Evolutionary conservation across 441 rosid species (phyloP).

Genomic region (Manihot esculenta): DNA sequence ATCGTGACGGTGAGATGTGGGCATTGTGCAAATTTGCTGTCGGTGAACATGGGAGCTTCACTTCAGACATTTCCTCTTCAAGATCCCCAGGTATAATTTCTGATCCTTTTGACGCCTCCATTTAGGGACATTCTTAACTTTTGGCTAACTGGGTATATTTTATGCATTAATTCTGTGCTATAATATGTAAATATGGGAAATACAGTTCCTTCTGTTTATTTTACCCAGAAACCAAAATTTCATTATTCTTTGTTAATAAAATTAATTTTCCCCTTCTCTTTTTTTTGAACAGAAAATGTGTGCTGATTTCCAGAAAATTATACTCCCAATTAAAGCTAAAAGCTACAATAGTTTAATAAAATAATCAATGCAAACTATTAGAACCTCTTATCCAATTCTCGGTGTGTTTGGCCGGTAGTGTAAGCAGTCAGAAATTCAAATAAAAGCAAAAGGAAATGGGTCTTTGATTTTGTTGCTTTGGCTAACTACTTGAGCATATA

Average conservation of each 20-base stretch:
- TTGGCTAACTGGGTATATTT: conserved; percentile 1
- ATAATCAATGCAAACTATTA: too few relatives aligned
- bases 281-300: neutral
- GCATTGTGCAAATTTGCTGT: conserved; percentile 82
- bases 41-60: conserved; percentile 74
- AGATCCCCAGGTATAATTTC: conserved; percentile 53
- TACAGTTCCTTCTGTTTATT: neutral
- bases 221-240: neutral
- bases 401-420: too few relatives aligned
- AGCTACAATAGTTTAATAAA: neutral
- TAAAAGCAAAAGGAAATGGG: neutral
- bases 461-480: too few relatives aligned
- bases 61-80: conserved; percentile 59
- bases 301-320: neutral
- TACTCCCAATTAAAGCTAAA: too few relatives aligned
- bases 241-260: too few relatives aligned
- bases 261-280: neutral
- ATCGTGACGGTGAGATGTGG: conserved; percentile 95
- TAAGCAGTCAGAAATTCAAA: neutral
- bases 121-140: conserved; percentile 1
- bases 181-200: too few relatives aligned
- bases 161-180: neutral
- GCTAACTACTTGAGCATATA: conserved; percentile 17
- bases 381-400: neutral
- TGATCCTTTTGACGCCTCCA: conserved; percentile 1